Conservation (phyloP, 805 yeast species). For the Ogataea trehaloabstinens region DNA sequence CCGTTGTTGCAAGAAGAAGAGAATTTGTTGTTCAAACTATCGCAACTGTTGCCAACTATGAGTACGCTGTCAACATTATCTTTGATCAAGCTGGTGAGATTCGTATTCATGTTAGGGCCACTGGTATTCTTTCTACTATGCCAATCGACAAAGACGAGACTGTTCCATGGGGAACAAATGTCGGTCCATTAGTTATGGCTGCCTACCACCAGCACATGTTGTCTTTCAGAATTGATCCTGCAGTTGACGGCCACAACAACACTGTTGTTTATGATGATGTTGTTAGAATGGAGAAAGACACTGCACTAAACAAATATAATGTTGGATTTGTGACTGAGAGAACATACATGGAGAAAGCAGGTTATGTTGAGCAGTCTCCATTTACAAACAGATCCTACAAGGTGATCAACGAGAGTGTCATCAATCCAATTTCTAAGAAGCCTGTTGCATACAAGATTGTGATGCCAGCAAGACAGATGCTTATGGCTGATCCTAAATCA, state of each 20-base stretch:
- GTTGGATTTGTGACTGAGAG: conserved; percentile 68
- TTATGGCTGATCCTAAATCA: conserved; percentile 62
- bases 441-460: conserved; percentile 77
- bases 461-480: conserved; percentile 76
- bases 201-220: conserved; percentile 82
- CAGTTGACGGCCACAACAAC: conserved; percentile 78
- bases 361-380: conserved; percentile 70
- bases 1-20: conserved; percentile 74
- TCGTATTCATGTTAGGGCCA: conserved; percentile 76
- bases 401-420: conserved; percentile 68
- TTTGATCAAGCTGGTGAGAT: conserved; percentile 78
- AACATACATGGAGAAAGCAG: conserved; percentile 65
- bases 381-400: conserved; percentile 73
- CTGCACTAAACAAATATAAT: conserved; percentile 59
- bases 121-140: conserved; percentile 84
- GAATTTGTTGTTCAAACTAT: conserved; percentile 78
- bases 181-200: conserved; percentile 80
- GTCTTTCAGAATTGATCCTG: conserved; percentile 78
- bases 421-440: conserved; percentile 65
- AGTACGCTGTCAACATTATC: conserved; percentile 68
- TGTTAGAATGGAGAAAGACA: conserved; percentile 54
- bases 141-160: conserved; percentile 68
- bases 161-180: conserved; percentile 73
- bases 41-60: conserved; percentile 84
- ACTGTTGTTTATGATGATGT: conserved; percentile 72